Evolutionary conservation across 164 flowering plant species (phyloP), one percentile per base, ranked within the genome.

Genomic region (Chimonanthus salicifolius): DNA sequence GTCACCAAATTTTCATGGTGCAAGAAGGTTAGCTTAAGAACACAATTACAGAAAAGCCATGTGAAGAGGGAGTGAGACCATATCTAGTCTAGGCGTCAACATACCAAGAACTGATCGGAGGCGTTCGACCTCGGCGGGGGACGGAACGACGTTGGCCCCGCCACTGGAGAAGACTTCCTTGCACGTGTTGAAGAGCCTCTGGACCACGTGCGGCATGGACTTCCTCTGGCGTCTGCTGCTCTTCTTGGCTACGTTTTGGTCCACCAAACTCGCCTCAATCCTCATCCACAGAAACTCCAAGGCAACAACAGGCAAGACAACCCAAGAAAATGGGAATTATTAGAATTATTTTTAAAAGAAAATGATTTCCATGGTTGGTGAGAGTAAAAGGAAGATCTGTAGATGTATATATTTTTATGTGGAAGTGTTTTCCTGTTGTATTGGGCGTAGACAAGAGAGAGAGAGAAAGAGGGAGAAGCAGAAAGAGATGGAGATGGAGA

Each of bases 121-220:
- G 7, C 68, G 84, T 16, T 82, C 76, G 0, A 88, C 94, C 79
- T 85, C 88, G 13, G 1, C 33, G 20, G 88, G 80, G 2, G 68
- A 18, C 74, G 97, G 94, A 70, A 89, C 88, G 3, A 86, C 16
- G n/a, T n/a, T 83, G 48, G 83, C 83, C 58, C 92, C 94, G 77
- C 82, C 82, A 45, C 16, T n/a, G 45, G 68, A 44, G 72, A 91
- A 91, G 6, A 84, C 88, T 0, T 80, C 76, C 44, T 49, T 72
- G 68, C 97, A 89, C 0, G 79, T 64, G 15, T 46, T 54, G 72
- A 78, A 89, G 58, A 91, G 84, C 72, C 76, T 79, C 78, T 89
- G 94, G 47, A 91, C 72, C 3, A 72, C 51, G 68, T 54, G 72
- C n/a, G 60, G 4, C 62, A 60, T 74, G 20, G 16, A 2, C 64